phyloP scores from a whole-genome alignment of 257 asterid species.

The Solanum gandarillasii region DNA sequence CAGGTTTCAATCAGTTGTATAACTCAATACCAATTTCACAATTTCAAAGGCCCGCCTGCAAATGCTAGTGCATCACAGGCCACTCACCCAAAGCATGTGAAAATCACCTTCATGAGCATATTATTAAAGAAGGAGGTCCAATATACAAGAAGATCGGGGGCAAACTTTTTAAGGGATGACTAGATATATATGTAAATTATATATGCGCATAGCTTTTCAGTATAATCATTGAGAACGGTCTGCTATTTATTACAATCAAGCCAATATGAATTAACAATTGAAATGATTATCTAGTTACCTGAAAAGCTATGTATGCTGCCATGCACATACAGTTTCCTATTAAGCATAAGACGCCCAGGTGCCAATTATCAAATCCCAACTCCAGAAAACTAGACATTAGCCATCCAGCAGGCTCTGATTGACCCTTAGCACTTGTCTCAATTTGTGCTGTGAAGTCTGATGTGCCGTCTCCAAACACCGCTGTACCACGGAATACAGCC shows the following conservation, averaged over 20 bases:
- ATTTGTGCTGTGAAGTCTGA: conserved; percentile 38
- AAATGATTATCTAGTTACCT: conserved; percentile 32
- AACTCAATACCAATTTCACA: background rate
- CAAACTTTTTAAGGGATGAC: background rate
- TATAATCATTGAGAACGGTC: background rate
- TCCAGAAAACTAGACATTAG: conserved; percentile 48
- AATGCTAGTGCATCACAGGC: background rate
- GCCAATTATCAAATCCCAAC: conserved; percentile 70
- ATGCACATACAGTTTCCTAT: conserved; percentile 92
- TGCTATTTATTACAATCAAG: background rate
- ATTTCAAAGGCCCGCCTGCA: background rate
- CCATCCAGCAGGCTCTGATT: conserved; percentile 80
- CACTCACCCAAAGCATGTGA: background rate
- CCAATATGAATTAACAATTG: background rate
- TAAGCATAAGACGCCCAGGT: conserved; percentile 80
- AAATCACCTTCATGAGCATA: background rate
- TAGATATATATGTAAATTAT: background rate
- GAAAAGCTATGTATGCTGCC: conserved; percentile 84
- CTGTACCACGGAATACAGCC: conserved; percentile 88
- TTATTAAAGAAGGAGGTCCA: background rate
- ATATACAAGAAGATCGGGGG: background rate
- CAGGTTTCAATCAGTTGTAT: background rate
- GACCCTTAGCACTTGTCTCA: conserved; percentile 77
- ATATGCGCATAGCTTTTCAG: background rate
- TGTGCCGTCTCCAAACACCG: conserved; percentile 54